A percentile compares a stretch with the other conserved stretches of the same genome.
Evolutionary conservation across 768 basidiomycete species (phyloP).

Genomic region (Mycena venus): DNA sequence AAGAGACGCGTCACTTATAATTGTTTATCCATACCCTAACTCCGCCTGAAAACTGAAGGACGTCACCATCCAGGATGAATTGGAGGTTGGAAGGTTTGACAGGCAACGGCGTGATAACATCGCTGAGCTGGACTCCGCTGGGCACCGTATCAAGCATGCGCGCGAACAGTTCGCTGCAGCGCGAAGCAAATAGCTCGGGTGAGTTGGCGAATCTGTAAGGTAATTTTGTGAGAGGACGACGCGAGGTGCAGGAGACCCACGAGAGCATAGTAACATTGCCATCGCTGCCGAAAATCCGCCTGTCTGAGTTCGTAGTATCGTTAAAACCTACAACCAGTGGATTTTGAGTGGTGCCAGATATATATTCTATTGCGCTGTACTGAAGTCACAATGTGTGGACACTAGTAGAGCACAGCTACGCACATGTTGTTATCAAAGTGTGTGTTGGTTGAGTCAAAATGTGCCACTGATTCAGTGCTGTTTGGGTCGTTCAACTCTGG

Average conservation of each 20-base stretch:
- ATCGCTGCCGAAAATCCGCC: neutral
- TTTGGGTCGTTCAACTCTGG: neutral
- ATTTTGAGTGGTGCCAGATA: neutral
- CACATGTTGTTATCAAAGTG: neutral
- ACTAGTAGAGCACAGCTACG: neutral
- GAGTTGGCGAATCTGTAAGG: slow-evolving; percentile 4
- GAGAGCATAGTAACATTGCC: neutral
- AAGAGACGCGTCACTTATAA: neutral
- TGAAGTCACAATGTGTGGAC: neutral
- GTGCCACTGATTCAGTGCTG: neutral
- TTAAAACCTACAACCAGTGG: neutral
- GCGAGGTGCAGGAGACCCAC: neutral
- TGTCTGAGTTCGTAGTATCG: neutral
- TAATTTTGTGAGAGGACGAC: neutral
- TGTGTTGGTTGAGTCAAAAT: neutral
- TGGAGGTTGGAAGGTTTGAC: neutral
- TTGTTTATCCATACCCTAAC: neutral
- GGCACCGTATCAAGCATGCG: slow-evolving; percentile 16
- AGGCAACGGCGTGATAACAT: slow-evolving; percentile 9
- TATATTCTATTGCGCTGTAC: neutral
- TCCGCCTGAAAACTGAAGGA: neutral
- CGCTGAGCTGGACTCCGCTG: neutral
- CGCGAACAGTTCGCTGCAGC: neutral
- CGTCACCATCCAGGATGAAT: neutral
- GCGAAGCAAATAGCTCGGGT: neutral